Percentiles rank a stretch among this genome's conserved stretches.
phyloP scores from a whole-genome alignment of 1,139 yeast genomes.

The Hansenula sp. region DNA sequence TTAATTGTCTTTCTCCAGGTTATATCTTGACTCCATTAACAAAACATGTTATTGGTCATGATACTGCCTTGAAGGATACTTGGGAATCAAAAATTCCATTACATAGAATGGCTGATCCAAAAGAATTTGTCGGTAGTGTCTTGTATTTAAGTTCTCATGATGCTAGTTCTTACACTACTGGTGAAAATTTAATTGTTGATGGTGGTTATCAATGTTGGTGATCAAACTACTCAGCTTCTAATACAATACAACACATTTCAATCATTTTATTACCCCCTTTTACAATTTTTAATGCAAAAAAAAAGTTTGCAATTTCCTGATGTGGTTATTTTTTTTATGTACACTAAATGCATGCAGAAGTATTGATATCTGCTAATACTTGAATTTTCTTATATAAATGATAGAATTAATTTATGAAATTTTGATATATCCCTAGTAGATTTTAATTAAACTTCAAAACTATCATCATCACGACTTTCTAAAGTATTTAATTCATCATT shows the following conservation, averaged over 20 bases:
- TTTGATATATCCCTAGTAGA: not conserved
- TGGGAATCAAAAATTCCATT: constrained; percentile 70
- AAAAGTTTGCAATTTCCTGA: too few species aligned
- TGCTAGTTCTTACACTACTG: constrained; percentile 80
- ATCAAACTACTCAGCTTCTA: too few species aligned
- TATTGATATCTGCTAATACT: too few species aligned
- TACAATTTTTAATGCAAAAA: too few species aligned
- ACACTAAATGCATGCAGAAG: too few species aligned
- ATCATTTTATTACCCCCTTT: too few species aligned
- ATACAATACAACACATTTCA: too few species aligned
- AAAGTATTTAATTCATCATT: too few species aligned
- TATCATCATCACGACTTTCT: too few species aligned
- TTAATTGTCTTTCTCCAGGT: constrained; percentile 78
- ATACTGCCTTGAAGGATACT: constrained; percentile 42
- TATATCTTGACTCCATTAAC: constrained; percentile 69
- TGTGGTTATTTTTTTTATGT: too few species aligned
- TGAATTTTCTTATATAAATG: too few species aligned
- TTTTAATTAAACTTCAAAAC: constrained; percentile 3
- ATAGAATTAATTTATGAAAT: too few species aligned
- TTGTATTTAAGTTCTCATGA: constrained; percentile 69
- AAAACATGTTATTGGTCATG: constrained; percentile 49
- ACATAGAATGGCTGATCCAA: constrained; percentile 75
- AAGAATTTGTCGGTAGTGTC: constrained; percentile 80
- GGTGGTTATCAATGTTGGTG: constrained; percentile 75
- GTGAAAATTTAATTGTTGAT: constrained; percentile 77